Percentiles rank a stretch among this genome's conserved stretches.
phyloP scores from a whole-genome alignment of 192 early-diverging fungal genomes.

The Entomortierella beljakovae region DNA sequence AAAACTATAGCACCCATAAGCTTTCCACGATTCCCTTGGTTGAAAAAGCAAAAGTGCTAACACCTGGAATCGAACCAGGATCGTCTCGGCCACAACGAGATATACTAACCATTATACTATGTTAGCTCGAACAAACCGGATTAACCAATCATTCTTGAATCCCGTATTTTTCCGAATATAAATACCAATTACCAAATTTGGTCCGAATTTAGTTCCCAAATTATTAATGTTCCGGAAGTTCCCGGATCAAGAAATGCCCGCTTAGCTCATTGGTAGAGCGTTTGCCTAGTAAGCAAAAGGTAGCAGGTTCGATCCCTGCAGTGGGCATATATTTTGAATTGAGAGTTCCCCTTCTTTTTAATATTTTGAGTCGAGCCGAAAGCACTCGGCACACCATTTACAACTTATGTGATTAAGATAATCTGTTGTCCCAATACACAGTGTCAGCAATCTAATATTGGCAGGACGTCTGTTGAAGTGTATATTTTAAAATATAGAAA shows the following conservation, averaged over 20 bases:
- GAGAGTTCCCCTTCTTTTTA: background rate
- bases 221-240: background rate
- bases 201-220: background rate
- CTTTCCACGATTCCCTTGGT: no score
- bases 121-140: background rate
- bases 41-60: constrained; percentile 17
- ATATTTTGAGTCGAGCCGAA: no score
- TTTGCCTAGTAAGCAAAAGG: constrained; percentile 54
- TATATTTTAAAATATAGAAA: no score
- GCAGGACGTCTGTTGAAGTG: no score
- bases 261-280: constrained; percentile 19
- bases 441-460: no score
- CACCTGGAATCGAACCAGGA: constrained; percentile 48
- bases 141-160: background rate
- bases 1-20: no score
- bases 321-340: no score
- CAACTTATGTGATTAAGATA: no score
- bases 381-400: no score
- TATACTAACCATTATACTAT: constrained; percentile 47
- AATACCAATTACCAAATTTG: background rate
- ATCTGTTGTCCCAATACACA: no score
- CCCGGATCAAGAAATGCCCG: background rate
- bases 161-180: no score
- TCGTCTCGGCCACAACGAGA: constrained; percentile 50
- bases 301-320: constrained; percentile 55